Base-by-base conservation (phyloP, 352 stramenopile species). In the Pythium catenulatum region DNA sequence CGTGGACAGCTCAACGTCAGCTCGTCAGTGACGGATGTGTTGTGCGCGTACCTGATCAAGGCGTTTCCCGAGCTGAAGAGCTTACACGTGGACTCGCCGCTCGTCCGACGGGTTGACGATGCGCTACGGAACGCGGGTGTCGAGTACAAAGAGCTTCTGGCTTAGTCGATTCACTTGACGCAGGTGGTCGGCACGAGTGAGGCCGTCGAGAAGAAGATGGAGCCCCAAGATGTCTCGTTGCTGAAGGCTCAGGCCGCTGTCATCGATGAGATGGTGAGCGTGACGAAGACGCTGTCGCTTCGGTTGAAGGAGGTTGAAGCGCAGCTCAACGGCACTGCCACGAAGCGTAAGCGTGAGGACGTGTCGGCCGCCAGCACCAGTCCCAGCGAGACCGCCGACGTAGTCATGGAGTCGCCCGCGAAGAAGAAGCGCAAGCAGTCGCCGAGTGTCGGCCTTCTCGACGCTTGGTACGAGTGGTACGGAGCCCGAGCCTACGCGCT, bases 301-400 rank as follows among this genome's bases (percentile, higher is more conserved):
- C 65, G 65, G 9, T 75, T 75, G 65, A 73, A 59, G 25, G 65
- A 75, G 41, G 65, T 75, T 2, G 65, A 75, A 41, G 65, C 65
- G 4, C 41, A 59, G 43, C 54, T 63, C 5, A 34, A 63, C 14
- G 52, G 25, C 52, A 30, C 25, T 8, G 8, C 52, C n/a, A 32
- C 32, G 32, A 69, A 69, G 58, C 32, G 58, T 4, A 41, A 69
- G 58, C 45, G 45, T 21, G 45, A 52, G 3, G 34, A 69, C 30
- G 19, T 27, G 58, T 19, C 30, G 23, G 9, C 13, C 32, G 32
- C 30, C 21, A 19, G 59, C 34, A 65, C n/a, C 11, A 65, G n/a
- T n/a, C n/a, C n/a, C n/a, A n/a, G n/a, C n/a, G n/a, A n/a, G n/a
- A n/a, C n/a, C n/a, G n/a, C n/a, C n/a, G n/a, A n/a, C n/a, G n/a